phyloP scores from a whole-genome alignment of 805 yeast species.

The Starmerella vaccinii region DNA sequence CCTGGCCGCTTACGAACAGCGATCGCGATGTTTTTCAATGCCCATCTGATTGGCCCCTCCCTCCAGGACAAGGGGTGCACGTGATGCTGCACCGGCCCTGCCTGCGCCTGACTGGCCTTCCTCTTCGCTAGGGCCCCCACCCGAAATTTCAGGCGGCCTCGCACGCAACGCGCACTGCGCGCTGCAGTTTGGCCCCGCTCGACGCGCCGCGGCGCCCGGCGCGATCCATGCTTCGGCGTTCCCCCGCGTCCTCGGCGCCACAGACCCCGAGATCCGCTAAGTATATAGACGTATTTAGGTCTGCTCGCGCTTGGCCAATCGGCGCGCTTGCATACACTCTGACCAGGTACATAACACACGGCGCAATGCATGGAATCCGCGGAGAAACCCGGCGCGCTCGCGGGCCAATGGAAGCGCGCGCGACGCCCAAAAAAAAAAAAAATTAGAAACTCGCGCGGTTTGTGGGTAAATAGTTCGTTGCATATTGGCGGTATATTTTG shows the following conservation, averaged over 20 bases:
- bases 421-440: neutral
- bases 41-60: conserved; percentile 5
- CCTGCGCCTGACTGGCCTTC: neutral
- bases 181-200: too few species aligned
- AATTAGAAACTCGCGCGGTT: too few species aligned
- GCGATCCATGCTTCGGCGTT: too few species aligned
- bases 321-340: neutral
- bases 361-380: neutral
- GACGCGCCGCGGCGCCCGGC: too few species aligned
- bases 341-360: neutral
- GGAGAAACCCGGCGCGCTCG: neutral
- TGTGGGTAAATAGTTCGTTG: too few species aligned
- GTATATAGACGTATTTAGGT: neutral
- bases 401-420: neutral
- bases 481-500: too few species aligned
- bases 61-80: neutral
- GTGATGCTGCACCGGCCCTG: neutral
- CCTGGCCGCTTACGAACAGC: conserved; percentile 9
- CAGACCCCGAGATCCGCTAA: too few species aligned
- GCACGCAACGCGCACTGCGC: neutral
- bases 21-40: conserved; percentile 9
- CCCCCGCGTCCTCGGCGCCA: too few species aligned
- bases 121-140: neutral
- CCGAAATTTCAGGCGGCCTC: neutral
- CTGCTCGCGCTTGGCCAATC: neutral